Conservation (phyloP, 2,329 filamentous ascomycete genomes). For the Ceratocystis papillata region DNA sequence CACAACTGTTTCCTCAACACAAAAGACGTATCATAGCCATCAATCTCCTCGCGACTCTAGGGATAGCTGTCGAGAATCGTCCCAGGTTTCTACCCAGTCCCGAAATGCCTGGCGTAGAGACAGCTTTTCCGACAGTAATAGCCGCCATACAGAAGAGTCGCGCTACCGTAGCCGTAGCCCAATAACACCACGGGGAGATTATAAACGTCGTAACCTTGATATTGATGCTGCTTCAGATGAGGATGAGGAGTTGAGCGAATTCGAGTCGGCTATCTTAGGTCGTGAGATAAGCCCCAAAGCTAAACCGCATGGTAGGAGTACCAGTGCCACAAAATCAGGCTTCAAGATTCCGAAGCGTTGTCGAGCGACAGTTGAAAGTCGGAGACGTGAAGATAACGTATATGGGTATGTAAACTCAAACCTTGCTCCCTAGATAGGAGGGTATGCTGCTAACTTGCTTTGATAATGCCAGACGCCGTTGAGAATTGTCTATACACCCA, state of each 20-base stretch:
- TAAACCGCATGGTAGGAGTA: neutral
- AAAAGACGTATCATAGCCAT: neutral
- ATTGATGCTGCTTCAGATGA: neutral
- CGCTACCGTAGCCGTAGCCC: slow-evolving; percentile 11
- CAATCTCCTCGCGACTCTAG: neutral
- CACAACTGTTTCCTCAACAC: neutral
- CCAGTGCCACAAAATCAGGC: neutral
- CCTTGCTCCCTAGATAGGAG: neutral
- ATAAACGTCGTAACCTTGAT: neutral
- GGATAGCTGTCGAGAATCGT: neutral
- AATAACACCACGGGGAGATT: neutral
- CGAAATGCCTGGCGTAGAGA: neutral
- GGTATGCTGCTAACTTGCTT: too few relatives aligned
- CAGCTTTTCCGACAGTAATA: slow-evolving; percentile 2
- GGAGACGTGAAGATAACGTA: slow-evolving; percentile 1
- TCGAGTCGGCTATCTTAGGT: neutral
- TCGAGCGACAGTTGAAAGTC: neutral
- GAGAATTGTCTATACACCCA: neutral
- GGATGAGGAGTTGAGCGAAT: neutral
- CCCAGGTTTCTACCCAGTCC: neutral
- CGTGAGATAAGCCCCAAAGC: neutral
- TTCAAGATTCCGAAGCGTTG: neutral
- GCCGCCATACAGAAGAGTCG: slow-evolving; percentile 2
- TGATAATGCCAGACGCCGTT: neutral
- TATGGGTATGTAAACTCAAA: neutral